A percentile compares a stretch with the other conserved stretches of the same genome.
Evolutionary conservation across 208 protist genomes (phyloP).

Genomic region (Trypanosoma caninum): DNA sequence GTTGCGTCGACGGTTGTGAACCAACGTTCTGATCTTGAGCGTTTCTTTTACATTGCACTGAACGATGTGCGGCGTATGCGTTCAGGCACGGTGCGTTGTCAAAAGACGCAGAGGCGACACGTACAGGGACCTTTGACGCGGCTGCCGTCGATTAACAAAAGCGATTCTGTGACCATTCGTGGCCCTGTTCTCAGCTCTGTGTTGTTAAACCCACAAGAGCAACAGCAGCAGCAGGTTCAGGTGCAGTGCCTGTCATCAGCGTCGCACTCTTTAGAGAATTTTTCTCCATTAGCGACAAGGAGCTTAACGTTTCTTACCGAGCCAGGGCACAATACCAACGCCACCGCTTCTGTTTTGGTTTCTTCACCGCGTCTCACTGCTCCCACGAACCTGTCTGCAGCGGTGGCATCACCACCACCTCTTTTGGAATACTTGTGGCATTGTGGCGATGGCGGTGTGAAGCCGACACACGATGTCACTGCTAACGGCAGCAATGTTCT

Average conservation of each 20-base stretch:
- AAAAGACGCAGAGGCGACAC: not conserved
- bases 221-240: not conserved
- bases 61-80: constrained; percentile 52
- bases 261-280: not conserved
- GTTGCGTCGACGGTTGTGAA: constrained; percentile 49
- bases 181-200: not conserved
- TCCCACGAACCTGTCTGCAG: not conserved
- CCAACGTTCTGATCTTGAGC: constrained; percentile 73
- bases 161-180: not conserved
- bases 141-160: constrained; percentile 1
- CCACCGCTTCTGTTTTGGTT: too few relatives aligned
- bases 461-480: not conserved
- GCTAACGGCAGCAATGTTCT: constrained; percentile 9
- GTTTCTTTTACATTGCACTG: constrained; percentile 71
- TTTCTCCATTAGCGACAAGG: not conserved
- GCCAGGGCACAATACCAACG: not conserved
- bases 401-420: not conserved
- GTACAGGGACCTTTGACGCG: not conserved
- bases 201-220: not conserved
- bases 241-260: not conserved
- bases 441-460: not conserved
- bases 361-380: too few relatives aligned
- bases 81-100: not conserved
- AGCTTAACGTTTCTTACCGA: not conserved
- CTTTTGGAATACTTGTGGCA: not conserved